Evolutionary conservation across 176 grass and related monocot genomes (phyloP).

Genomic region (Aechmea fasciata): DNA sequence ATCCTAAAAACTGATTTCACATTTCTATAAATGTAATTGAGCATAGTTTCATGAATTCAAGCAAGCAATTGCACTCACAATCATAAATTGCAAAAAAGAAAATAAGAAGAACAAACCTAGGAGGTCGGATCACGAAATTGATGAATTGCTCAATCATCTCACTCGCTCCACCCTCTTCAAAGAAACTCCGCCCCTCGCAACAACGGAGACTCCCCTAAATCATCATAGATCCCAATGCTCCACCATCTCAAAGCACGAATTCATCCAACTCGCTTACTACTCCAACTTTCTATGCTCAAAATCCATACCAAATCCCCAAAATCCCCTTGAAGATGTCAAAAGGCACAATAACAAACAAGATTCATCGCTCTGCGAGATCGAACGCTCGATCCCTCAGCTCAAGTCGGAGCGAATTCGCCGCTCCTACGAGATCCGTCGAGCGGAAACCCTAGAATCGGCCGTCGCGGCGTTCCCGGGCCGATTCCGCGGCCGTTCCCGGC

Average conservation of each 20-base stretch:
- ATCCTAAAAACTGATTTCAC: too few species aligned
- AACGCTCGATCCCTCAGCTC: not conserved
- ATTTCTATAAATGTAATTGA: too few species aligned
- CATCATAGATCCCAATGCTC: constrained; percentile 18
- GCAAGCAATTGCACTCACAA: not conserved
- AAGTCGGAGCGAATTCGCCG: constrained; percentile 9
- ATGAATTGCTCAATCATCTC: constrained; percentile 98
- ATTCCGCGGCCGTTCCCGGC: constrained; percentile 16
- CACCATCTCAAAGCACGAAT: not conserved
- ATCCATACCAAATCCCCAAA: not conserved
- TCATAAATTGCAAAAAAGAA: not conserved
- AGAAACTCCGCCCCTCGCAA: not conserved
- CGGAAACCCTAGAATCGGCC: constrained; percentile 9
- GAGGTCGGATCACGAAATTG: constrained; percentile 96
- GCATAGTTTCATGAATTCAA: not conserved
- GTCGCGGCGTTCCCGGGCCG: not conserved
- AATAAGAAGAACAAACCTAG: constrained; percentile 37
- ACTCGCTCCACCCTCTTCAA: constrained; percentile 6
- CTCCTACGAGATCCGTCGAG: not conserved
- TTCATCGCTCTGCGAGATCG: not conserved
- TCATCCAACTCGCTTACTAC: not conserved
- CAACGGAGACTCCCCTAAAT: not conserved
- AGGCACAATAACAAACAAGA: constrained; percentile 6
- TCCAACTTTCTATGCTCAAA: constrained; percentile 13
- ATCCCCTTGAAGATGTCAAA: not conserved